phyloP scores from a whole-genome alignment of 352 stramenopile species.

The Phytophthora fragariaefolia region DNA sequence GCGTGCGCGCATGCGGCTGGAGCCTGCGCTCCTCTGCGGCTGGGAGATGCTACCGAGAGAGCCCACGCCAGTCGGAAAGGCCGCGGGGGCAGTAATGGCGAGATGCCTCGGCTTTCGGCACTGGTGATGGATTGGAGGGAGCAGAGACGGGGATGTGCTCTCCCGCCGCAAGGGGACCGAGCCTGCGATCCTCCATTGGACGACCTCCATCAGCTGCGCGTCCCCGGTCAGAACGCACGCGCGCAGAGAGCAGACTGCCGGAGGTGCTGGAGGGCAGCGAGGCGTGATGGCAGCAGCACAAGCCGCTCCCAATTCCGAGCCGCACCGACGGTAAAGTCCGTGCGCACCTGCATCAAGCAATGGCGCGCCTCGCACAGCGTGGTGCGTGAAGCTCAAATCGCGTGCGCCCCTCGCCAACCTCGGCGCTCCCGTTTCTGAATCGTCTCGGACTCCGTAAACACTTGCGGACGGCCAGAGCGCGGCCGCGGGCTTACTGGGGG shows the following conservation, averaged over 20 bases:
- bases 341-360: not conserved
- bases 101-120: constrained; percentile 28
- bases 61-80: constrained; percentile 16
- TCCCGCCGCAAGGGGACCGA: not conserved
- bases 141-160: constrained; percentile 6
- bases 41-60: constrained; percentile 11
- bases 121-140: constrained; percentile 22
- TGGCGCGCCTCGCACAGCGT: not conserved
- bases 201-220: not conserved
- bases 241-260: not conserved
- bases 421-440: not conserved
- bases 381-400: too few relatives aligned
- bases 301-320: not conserved
- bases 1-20: too few relatives aligned
- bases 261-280: too few relatives aligned
- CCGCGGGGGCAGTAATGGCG: constrained; percentile 21
- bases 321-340: not conserved
- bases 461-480: not conserved
- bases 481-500: too few relatives aligned
- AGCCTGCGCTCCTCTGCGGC: constrained; percentile 24
- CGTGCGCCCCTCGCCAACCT: not conserved
- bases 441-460: not conserved
- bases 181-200: not conserved
- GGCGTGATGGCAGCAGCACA: too few relatives aligned
- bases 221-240: not conserved